These are phyloP conservation scores for Penicillium riverlandense DNA, from an alignment of 495 filamentous ascomycete species.

Conservation along the genomic window DNA sequence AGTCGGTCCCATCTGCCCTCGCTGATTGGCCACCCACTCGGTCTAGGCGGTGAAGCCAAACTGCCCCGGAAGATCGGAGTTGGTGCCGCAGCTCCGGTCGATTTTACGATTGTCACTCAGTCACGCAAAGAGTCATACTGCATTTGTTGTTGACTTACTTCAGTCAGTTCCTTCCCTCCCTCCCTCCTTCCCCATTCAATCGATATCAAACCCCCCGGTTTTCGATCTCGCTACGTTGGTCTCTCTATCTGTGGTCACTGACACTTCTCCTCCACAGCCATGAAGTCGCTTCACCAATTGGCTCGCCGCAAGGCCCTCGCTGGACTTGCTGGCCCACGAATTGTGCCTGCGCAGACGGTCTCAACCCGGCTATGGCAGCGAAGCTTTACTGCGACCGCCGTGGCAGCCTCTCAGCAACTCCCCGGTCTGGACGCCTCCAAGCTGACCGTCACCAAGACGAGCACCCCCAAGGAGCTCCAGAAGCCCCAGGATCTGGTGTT, in stretches of 20 bases:
- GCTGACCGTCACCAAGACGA: slow-evolving; percentile 65
- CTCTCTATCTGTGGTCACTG: not conserved
- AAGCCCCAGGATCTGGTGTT: slow-evolving; percentile 79
- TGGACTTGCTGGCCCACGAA: slow-evolving; percentile 18
- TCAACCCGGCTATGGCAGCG: slow-evolving; percentile 31
- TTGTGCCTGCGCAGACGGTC: slow-evolving; percentile 17
- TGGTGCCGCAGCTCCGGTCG: slow-evolving; percentile 19
- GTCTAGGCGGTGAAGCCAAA: slow-evolving; percentile 12
- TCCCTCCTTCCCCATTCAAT: too few relatives aligned
- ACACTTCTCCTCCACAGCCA: slow-evolving; percentile 10
- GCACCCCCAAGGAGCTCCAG: slow-evolving; percentile 63
- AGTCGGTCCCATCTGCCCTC: slow-evolving; percentile 6
- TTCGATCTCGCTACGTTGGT: not conserved
- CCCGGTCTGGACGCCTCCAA: slow-evolving; percentile 67
- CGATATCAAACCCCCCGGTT: not conserved
- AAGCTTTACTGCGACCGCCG: slow-evolving; percentile 53
- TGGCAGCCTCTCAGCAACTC: slow-evolving; percentile 45
- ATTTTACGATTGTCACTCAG: too few relatives aligned
- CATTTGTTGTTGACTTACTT: too few relatives aligned
- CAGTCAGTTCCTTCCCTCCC: too few relatives aligned
- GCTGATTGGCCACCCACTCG: slow-evolving; percentile 9
- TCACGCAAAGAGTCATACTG: too few relatives aligned
- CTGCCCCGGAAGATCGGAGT: slow-evolving; percentile 18
- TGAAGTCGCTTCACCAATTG: slow-evolving; percentile 37
- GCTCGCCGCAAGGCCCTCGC: slow-evolving; percentile 28